Conservation (phyloP, 176 grass and related monocot species). For the Oryza punctata region DNA sequence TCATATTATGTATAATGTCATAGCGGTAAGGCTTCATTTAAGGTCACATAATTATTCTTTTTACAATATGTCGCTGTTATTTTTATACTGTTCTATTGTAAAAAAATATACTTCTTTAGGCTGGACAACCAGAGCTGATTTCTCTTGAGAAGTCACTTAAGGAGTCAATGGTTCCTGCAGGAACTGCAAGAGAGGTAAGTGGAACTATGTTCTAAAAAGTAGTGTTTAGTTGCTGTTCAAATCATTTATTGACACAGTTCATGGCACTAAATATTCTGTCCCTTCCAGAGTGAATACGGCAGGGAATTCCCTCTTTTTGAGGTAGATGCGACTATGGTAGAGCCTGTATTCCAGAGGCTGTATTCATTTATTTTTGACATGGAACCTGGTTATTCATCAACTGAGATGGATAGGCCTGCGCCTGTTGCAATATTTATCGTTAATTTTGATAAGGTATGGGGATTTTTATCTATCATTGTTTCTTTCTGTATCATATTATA, state of each 20-base stretch:
- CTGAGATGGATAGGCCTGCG: constrained; percentile 82
- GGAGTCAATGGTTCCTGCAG: constrained; percentile 82
- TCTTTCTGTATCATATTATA: constrained; percentile 20
- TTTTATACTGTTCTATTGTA: constrained; percentile 16
- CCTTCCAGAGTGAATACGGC: constrained; percentile 86
- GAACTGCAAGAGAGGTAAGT: constrained; percentile 81
- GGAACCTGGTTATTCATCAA: constrained; percentile 75
- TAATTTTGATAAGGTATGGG: constrained; percentile 95
- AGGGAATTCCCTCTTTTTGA: constrained; percentile 93
- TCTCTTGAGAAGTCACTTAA: constrained; percentile 91
- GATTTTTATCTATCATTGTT: constrained; percentile 13
- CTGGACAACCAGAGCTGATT: constrained; percentile 93
- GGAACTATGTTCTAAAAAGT: constrained; percentile 21
- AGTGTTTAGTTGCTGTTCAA: not conserved
- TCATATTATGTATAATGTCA: constrained; percentile 92
- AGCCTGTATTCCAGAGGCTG: constrained; percentile 81
- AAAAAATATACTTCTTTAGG: constrained; percentile 55
- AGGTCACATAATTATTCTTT: not conserved
- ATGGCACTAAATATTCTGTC: constrained; percentile 40
- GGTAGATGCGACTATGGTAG: constrained; percentile 80
- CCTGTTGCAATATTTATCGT: constrained; percentile 92
- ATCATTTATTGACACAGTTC: constrained; percentile 8
- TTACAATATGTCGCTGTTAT: constrained; percentile 19
- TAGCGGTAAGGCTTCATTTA: constrained; percentile 66
- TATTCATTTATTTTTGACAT: constrained; percentile 99